These are phyloP conservation scores for Euphrasia confusa DNA, from an alignment of 257 asterid genomes.

Conservation along the genomic window DNA sequence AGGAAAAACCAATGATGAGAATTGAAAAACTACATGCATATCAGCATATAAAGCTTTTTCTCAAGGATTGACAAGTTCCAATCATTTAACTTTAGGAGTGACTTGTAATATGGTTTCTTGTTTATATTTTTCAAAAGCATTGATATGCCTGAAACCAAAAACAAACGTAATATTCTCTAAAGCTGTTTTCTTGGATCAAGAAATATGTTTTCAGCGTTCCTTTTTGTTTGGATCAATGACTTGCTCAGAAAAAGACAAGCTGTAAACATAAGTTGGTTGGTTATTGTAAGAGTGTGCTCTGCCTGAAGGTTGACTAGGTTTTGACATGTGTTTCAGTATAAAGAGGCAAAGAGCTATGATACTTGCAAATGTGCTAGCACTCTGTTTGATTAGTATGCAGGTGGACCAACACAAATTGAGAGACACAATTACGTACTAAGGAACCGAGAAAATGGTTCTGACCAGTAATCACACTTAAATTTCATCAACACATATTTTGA, in stretches of 20 bases:
- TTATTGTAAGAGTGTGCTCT: not conserved
- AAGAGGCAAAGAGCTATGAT: not conserved
- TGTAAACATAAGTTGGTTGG: not conserved
- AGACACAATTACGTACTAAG: not conserved
- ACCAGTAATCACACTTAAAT: not conserved
- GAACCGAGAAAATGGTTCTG: not conserved
- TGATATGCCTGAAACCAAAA: not conserved
- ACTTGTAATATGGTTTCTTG: not conserved
- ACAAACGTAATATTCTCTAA: not conserved
- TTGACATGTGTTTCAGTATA: not conserved
- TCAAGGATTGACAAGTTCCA: not conserved
- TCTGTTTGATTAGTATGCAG: not conserved
- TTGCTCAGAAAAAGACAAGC: not conserved
- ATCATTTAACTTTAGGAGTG: not conserved
- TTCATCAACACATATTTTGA: not conserved
- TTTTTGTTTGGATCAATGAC: not conserved
- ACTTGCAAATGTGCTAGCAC: not conserved
- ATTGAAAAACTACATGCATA: not conserved
- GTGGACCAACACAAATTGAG: slow-evolving; percentile 4
- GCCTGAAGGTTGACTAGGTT: not conserved
- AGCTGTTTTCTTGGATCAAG: not conserved
- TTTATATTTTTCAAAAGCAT: not conserved
- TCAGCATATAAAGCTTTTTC: not conserved
- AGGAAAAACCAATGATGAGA: not conserved
- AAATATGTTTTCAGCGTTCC: not conserved